A percentile compares a stretch with the other conserved stretches of the same genome.
Conservation (phyloP, 2,329 filamentous ascomycete species). For the Metarhizium humberi region DNA sequence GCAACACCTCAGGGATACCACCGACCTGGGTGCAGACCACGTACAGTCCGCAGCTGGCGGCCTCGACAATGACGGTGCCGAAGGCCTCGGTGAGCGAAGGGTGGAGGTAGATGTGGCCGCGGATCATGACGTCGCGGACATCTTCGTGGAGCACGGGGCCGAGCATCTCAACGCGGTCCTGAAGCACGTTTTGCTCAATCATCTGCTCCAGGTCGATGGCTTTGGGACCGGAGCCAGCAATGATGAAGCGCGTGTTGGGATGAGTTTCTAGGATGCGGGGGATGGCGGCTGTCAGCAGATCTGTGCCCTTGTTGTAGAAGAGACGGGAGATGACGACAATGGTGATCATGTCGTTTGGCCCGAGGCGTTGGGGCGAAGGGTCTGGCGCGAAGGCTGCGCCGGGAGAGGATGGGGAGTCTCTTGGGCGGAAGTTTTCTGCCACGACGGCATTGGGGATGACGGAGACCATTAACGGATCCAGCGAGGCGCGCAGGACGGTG, state of each 20-base stretch:
- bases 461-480: conserved; percentile 94
- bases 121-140: conserved; percentile 93
- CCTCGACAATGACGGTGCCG: conserved; percentile 95
- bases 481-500: conserved; percentile 83
- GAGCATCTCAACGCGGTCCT: conserved; percentile 87
- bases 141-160: conserved; percentile 92
- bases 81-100: conserved; percentile 94
- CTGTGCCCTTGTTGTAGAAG: conserved; percentile 98
- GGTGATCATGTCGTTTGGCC: conserved; percentile 79
- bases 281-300: conserved; percentile 91
- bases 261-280: conserved; percentile 84
- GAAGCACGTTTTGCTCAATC: conserved; percentile 88
- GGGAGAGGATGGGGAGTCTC: conserved; percentile 29
- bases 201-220: conserved; percentile 97
- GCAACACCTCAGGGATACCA: conserved; percentile 92
- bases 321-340: conserved; percentile 96
- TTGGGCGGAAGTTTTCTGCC: conserved; percentile 84
- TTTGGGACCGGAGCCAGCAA: conserved; percentile 91
- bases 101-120: conserved; percentile 92
- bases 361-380: conserved; percentile 56
- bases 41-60: conserved; percentile 89
- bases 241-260: conserved; percentile 92
- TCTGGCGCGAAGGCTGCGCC: conserved; percentile 28
- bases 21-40: conserved; percentile 95
- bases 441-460: conserved; percentile 97